Conservation (phyloP, 2,329 filamentous ascomycete species). For the Stagonosporopsis chrysanthemi region DNA sequence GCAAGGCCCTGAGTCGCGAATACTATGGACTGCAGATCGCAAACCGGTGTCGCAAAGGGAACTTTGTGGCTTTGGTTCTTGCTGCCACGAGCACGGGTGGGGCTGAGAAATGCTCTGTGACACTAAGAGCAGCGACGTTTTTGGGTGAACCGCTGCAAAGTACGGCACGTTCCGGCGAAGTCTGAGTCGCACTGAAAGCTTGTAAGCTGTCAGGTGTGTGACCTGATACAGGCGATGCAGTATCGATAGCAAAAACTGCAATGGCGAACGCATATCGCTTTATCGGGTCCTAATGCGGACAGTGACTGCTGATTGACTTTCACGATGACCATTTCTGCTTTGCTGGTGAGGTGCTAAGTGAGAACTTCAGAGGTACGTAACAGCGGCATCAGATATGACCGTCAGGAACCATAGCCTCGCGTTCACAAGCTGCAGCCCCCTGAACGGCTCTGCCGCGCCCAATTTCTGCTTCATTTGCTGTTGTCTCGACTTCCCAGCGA, state of each 20-base stretch:
- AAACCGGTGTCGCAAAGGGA: neutral
- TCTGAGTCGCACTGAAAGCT: slow-evolving; percentile 11
- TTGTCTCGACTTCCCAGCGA: neutral
- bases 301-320: slow-evolving; percentile 13
- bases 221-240: slow-evolving; percentile 7
- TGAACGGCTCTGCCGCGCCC: slow-evolving; percentile 10
- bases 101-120: slow-evolving; percentile 7
- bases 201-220: slow-evolving; percentile 8
- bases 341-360: neutral
- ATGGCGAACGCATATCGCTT: slow-evolving; percentile 6
- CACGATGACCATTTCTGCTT: neutral
- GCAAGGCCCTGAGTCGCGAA: slow-evolving; percentile 1
- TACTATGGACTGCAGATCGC: slow-evolving; percentile 4
- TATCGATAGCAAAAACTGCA: slow-evolving; percentile 7
- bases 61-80: neutral
- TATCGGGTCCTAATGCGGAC: neutral
- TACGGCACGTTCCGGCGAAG: slow-evolving; percentile 11
- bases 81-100: neutral
- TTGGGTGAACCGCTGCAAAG: slow-evolving; percentile 12
- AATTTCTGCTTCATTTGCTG: slow-evolving; percentile 9
- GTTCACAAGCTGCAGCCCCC: slow-evolving; percentile 6
- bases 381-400: slow-evolving; percentile 1
- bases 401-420: slow-evolving; percentile 4
- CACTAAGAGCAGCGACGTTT: neutral
- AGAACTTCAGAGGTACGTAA: neutral